Base-by-base conservation (phyloP, 2,329 filamentous ascomycete genomes). In the Neophaeococcomyces aloes region DNA sequence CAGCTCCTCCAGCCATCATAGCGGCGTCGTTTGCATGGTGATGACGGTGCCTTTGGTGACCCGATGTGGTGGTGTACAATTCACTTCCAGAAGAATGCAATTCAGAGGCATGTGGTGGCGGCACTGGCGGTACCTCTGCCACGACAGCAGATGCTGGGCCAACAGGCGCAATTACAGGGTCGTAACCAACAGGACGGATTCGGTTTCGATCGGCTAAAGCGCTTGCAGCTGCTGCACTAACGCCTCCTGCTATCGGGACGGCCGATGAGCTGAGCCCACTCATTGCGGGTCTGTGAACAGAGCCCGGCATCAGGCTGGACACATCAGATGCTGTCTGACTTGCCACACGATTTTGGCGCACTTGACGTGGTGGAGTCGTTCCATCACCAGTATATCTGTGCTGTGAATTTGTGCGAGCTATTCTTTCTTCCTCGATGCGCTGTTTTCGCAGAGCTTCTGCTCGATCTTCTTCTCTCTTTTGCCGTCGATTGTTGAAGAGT, bases 361-460 rank as follows among this genome's bases (percentile, higher is more conserved):
- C 30, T 25, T 48, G 41, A 30, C 55, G 50, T 2, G 52, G 54
- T 8, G 53, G 51, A 21, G 67, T 65, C 47, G 73, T 69, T 19
- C 80, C 80, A 57, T 87, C 83, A 21, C 77, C 82, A 2, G 82
- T 86, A 48, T 76, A 86, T 53, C 78, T 76, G n/a, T 73, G 69
- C 25, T 72, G 72, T 29, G 74, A 75, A 47, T 73, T 70, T 42
- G 64, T 64, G 53, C 74, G 66, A 37, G 68, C 66, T 21, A 75
- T 53, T 18, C 67, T 65, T 54, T 77, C 74, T 37, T 75, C 64
- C 50, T 73, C 72, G 18, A 66, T 59, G 47, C 73, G 70, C 48
- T 69, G 69, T 48, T 63, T 65, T 42, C 67, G 67, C 45, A 73
- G 61, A 34, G 67, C 67, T 39, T 72, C 74, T 4, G 83, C 74